A percentile compares a stretch with the other conserved stretches of the same genome.
Evolutionary conservation across 2,329 filamentous ascomycete genomes (phyloP).

Genomic region (Xylaria sp.): DNA sequence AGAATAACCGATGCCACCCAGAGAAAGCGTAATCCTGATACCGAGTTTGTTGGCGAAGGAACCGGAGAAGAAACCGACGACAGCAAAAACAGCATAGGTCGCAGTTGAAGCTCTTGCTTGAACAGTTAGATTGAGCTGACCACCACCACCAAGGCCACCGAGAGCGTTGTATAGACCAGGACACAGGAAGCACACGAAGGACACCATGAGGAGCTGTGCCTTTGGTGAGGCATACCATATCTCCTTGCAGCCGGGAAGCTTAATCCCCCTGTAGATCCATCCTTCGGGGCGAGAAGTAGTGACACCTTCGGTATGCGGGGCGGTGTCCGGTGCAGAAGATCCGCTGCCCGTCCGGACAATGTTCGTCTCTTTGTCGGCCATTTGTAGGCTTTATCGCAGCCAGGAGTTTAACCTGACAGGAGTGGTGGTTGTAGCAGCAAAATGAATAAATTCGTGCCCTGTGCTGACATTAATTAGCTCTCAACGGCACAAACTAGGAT

Average conservation of each 20-base stretch:
- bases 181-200: constrained; percentile 73
- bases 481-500: not conserved
- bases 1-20: constrained; percentile 79
- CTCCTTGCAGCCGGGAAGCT: constrained; percentile 55
- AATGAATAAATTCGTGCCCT: constrained; percentile 3
- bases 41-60: constrained; percentile 80
- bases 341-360: constrained; percentile 10
- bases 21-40: constrained; percentile 68
- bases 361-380: constrained; percentile 24
- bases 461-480: not conserved
- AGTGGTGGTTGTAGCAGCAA: not conserved
- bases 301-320: constrained; percentile 29
- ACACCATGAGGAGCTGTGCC: constrained; percentile 73
- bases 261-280: constrained; percentile 72
- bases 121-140: constrained; percentile 60
- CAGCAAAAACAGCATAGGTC: constrained; percentile 57
- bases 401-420: constrained; percentile 1
- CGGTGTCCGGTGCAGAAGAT: constrained; percentile 18
- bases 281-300: constrained; percentile 49
- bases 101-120: constrained; percentile 64
- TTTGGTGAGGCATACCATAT: constrained; percentile 77
- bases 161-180: constrained; percentile 77
- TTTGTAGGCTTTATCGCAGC: constrained; percentile 14
- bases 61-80: constrained; percentile 72
- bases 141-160: constrained; percentile 68